These are phyloP conservation scores for Cladophialophora bantiana DNA, from an alignment of 2,329 filamentous ascomycete genomes.

Conservation along the genomic window DNA sequence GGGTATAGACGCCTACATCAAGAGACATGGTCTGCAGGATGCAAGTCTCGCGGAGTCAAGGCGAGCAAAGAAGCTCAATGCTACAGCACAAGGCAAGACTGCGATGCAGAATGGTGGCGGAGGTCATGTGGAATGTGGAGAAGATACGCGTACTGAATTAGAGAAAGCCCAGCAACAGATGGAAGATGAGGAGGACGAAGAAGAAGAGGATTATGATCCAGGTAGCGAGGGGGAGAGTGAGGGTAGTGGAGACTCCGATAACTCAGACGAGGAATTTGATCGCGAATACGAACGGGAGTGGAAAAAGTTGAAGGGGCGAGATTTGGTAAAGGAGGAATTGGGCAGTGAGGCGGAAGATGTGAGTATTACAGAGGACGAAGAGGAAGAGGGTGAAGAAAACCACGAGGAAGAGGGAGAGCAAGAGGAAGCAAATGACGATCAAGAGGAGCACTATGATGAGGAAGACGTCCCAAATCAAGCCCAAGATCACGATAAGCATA, in stretches of 20 bases:
- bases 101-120: constrained; percentile 9
- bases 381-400: constrained; percentile 28
- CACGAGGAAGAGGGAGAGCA: constrained; percentile 23
- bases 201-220: constrained; percentile 60
- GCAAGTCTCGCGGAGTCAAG: constrained; percentile 67
- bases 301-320: constrained; percentile 44
- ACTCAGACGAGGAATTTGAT: constrained; percentile 44
- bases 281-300: constrained; percentile 35
- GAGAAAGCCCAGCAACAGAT: constrained; percentile 64
- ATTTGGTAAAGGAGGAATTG: constrained; percentile 52
- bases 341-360: constrained; percentile 55
- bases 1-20: constrained; percentile 68
- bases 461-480: background rate
- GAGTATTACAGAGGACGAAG: constrained; percentile 37
- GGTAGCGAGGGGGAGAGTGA: constrained; percentile 58
- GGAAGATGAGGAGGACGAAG: constrained; percentile 52
- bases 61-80: constrained; percentile 65
- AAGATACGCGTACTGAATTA: constrained; percentile 63
- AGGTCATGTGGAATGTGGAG: constrained; percentile 42
- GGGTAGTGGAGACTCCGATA: constrained; percentile 55
- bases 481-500: background rate
- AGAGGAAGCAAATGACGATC: constrained; percentile 24
- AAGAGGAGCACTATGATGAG: constrained; percentile 15
- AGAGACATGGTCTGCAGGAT: constrained; percentile 67
- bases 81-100: constrained; percentile 18